Base-by-base conservation (phyloP, 73 alveolate genomes). In the Paramecium sonneborni region DNA sequence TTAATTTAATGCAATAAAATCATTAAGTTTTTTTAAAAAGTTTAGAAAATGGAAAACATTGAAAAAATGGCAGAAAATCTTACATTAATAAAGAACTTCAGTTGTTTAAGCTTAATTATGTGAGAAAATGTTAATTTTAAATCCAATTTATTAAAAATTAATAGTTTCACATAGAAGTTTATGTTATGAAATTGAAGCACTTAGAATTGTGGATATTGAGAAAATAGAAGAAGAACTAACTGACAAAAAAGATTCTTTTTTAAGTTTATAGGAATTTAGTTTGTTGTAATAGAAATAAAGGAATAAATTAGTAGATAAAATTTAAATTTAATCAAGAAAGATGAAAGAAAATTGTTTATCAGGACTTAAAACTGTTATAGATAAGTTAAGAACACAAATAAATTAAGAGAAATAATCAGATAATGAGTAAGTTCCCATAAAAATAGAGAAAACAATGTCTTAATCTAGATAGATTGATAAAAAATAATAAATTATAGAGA, bases 41-140 rank as follows among this genome's bases (percentile, higher is more conserved):
- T 96, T 96, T 93, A 85, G 96, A 79, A 92, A 91, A 69, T 96
- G 99, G 98, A 96, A 96, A 92, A 92, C 95, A 85, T 34, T 96
- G 43, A 94, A 96, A 79, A 95, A 94, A 93, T 96, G 99, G 99
- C 26, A 92, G 20, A 96, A 96, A 70, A 96, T 88, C 34, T 86
- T 96, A 58, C 85, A 92, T 68, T 87, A 92, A 18, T 85, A 93
- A 38, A 56, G 92, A 86, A 93, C 96, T 82, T 86, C 88, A 82
- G 85, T 94, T 58, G 96, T 95, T 5, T 76, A 94, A 55, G 92
- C 92, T 23, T 82, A 85, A 67, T 95, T 96, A 1, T 94, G 95
- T 58, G 98, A 96, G 52, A 95, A 93, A 52, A 93, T 96, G 70
- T 93, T 93, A 43, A 85, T 87, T 39, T 92, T 95, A 38, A 95